Evolutionary conservation across 495 filamentous ascomycete genomes (phyloP), one percentile per base, ranked within the genome.

Genomic region (Elasticomyces elasticus): DNA sequence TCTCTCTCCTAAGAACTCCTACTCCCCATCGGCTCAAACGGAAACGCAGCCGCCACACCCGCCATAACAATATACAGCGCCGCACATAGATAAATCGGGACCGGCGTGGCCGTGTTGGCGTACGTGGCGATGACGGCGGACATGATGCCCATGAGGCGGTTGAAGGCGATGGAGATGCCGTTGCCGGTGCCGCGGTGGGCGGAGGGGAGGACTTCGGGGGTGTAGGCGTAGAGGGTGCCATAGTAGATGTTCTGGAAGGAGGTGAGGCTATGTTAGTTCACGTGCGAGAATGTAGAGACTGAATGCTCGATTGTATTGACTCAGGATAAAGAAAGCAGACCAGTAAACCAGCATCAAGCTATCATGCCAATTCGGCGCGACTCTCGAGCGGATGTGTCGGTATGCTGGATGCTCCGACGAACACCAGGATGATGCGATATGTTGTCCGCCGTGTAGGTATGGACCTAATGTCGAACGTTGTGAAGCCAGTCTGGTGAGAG

Each of bases 141-240:
- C 48, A 88, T 48, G 49, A 87, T 86, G 12, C 83, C 83, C 82
- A 86, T 86, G 56, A 86, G 66, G 15, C 84, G 75, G 62, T 86
- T 86, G 26, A 78, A 22, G 26, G 15, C 40, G 48, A 86, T 83
- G 5, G 80, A 76, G 45, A 88, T 73, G 11, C 83, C 83, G 58
- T 86, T 84, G 20, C 83, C 82, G 1, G 83, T 85, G 1, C 80
- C 82, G 15, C 83, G 72, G 64, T 87, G 83, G 2, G 81, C 82
- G 35, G 78, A 81, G 2, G 83, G 82, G 1, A 87, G 66, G 5
- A 82, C 79, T 60, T 79, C 74, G 2, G 74, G 74, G 5, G 75
- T 77, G 52, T 78, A 76, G 2, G 83, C 83, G 55, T 86, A 88
- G 15, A 87, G 70, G 0, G 76, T 81, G n/a, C 46, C 46, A 22